Percentiles rank a stretch among this genome's conserved stretches.
These are phyloP conservation scores for Conticribra guillardii DNA, from an alignment of 108 stramenopile species.

Conservation along the genomic window DNA sequence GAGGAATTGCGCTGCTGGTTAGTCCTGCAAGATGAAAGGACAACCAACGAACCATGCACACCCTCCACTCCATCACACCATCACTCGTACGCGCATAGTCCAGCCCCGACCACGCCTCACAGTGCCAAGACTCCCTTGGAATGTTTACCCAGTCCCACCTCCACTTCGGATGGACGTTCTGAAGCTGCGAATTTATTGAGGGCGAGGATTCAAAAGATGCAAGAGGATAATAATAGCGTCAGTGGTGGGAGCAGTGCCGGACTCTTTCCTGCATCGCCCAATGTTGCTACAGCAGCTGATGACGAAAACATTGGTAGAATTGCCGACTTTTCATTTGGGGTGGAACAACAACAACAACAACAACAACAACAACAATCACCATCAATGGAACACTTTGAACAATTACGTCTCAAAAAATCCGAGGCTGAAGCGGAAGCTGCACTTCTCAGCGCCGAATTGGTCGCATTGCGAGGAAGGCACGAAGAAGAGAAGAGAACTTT, in stretches of 20 bases:
- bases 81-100: background rate
- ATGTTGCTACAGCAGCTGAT: no score
- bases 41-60: background rate
- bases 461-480: conserved; percentile 43
- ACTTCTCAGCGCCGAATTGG: conserved; percentile 33
- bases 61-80: background rate
- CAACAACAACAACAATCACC: no score
- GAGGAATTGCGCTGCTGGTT: background rate
- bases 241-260: no score
- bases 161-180: conserved; percentile 28
- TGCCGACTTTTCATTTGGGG: conserved; percentile 12
- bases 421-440: conserved; percentile 32
- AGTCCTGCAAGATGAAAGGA: background rate
- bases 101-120: background rate
- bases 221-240: conserved; percentile 4
- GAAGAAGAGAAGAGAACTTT: conserved; percentile 43
- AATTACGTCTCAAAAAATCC: conserved; percentile 24
- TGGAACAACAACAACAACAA: no score
- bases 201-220: conserved; percentile 25
- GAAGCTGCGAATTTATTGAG: conserved; percentile 29
- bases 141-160: conserved; percentile 32
- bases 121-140: conserved; percentile 3
- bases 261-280: no score
- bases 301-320: background rate
- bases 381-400: conserved; percentile 1